Evolutionary conservation across 2,329 filamentous ascomycete genomes (phyloP), one percentile per base, ranked within the genome.

Genomic region (Emmonsiellopsis sp.): DNA sequence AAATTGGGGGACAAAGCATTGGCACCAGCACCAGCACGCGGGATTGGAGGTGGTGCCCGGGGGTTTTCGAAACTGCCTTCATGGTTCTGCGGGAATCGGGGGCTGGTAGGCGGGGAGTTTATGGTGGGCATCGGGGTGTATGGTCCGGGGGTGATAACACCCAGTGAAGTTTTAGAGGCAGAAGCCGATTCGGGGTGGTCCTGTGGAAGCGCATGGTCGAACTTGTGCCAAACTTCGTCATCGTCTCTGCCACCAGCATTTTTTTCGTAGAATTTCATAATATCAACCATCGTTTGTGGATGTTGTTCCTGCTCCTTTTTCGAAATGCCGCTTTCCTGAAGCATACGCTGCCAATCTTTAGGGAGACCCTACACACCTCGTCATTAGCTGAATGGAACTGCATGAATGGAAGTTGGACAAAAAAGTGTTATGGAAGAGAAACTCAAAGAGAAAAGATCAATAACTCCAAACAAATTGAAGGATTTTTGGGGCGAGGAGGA

Each of bases 1-100:
- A 82, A 80, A 66, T 80, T 80, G 53, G 71, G 67, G 42, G 75
- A 72, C 34, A 73, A 67, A 44, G 70, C 51, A 40, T 61, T 57
- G 40, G 63, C 62, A 43, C 67, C 61, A 51, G 62, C 61, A 55
- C 63, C 60, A 26, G 66, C 69, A 35, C 80, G 68, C 54, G 92
- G 91, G 56, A 96, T 87, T 9, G 92, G 93, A 58, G 93, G 93
- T 40, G 93, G 88, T 15, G 92, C 88, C 65, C 93, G 83, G 48
- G 93, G 93, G 67, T 98, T 97, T 74, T 97, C 93, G 72, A 97
- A 98, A 76, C 89, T 97, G 67, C 89, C 87, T 79, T 90, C 85
- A 73, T 89, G 83, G 72, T 92, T 91, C 68, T 88, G 83, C 52
- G 90, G 91, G 75, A 95, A 95, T 67, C 89, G 83, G 56, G 89